Conservation (phyloP, 1,284 basidiomycete species). For the Boletus mariae region DNA sequence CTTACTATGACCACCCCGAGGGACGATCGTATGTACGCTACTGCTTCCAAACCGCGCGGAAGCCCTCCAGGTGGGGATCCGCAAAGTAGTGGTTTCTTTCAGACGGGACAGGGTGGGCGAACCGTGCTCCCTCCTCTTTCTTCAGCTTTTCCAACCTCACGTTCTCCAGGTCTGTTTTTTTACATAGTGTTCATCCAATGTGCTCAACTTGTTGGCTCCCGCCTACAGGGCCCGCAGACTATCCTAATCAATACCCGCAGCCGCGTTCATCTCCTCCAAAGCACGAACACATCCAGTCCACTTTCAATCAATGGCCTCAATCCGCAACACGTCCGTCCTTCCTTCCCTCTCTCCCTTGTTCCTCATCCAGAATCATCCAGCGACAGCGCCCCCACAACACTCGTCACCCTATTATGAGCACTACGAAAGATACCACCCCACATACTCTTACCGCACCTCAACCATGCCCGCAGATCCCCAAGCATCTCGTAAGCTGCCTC, state of each 20-base stretch:
- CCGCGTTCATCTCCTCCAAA: slow-evolving; percentile 58
- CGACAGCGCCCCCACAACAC: slow-evolving; percentile 43
- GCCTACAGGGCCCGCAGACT: slow-evolving; percentile 50
- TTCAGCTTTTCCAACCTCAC: slow-evolving; percentile 78
- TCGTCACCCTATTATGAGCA: slow-evolving; percentile 49
- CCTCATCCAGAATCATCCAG: slow-evolving; percentile 11
- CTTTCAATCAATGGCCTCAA: slow-evolving; percentile 51
- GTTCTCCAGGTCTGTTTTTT: slow-evolving; percentile 78
- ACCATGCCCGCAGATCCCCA: slow-evolving; percentile 41
- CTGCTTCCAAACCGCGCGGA: slow-evolving; percentile 51
- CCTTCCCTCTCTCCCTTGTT: not conserved
- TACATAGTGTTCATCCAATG: slow-evolving; percentile 47
- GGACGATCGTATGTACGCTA: slow-evolving; percentile 57
- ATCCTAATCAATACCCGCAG: slow-evolving; percentile 57
- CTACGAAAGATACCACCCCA: slow-evolving; percentile 52
- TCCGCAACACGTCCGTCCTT: slow-evolving; percentile 40
- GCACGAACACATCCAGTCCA: slow-evolving; percentile 48
- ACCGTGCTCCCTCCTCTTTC: slow-evolving; percentile 80
- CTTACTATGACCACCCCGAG: slow-evolving; percentile 63
- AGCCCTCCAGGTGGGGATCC: slow-evolving; percentile 55
- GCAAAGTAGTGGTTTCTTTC: slow-evolving; percentile 61
- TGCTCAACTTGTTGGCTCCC: slow-evolving; percentile 50
- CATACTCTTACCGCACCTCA: slow-evolving; percentile 47
- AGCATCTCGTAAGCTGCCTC: slow-evolving; percentile 47
- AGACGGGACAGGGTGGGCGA: slow-evolving; percentile 80